phyloP scores from a whole-genome alignment of 2,329 filamentous ascomycete species.

The Byssochlamys sp. region DNA sequence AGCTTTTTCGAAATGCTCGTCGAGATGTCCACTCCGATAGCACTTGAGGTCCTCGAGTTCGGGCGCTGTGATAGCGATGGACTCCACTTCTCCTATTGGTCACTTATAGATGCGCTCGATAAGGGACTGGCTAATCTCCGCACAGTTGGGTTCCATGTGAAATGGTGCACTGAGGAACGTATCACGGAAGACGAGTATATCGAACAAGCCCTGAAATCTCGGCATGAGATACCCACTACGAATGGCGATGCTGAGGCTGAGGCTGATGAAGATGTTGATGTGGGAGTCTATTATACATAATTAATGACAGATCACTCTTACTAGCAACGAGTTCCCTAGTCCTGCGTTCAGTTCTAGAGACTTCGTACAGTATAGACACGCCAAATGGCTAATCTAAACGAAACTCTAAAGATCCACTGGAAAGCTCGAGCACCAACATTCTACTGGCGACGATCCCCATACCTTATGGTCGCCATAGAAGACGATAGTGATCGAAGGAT shows the following conservation, averaged over 20 bases:
- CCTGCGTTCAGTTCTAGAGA: too few species aligned
- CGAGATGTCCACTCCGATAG: constrained; percentile 6
- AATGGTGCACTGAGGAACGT: constrained; percentile 12
- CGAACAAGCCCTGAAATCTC: constrained; percentile 16
- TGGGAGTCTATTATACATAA: neutral
- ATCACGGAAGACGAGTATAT: constrained; percentile 17
- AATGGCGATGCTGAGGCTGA: neutral
- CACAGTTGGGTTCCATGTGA: constrained; percentile 18
- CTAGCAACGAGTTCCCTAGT: too few species aligned
- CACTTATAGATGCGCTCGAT: constrained; percentile 14
- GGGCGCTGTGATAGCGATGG: constrained; percentile 9
- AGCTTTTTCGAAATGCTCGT: constrained; percentile 18
- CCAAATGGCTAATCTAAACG: too few species aligned
- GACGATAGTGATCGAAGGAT: too few species aligned
- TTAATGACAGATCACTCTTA: neutral
- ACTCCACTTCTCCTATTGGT: constrained; percentile 13
- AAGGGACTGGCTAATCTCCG: constrained; percentile 16
- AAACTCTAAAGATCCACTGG: too few species aligned
- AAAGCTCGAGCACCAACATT: too few species aligned
- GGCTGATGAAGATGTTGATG: neutral
- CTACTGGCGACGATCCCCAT: too few species aligned
- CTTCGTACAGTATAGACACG: too few species aligned
- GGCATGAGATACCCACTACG: constrained; percentile 4
- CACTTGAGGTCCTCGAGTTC: constrained; percentile 21
- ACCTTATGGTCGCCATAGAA: too few species aligned